Percentiles rank a stretch among this genome's conserved stretches.
Conservation (phyloP, 2,329 filamentous ascomycete genomes). For the Penicillium sp. region DNA sequence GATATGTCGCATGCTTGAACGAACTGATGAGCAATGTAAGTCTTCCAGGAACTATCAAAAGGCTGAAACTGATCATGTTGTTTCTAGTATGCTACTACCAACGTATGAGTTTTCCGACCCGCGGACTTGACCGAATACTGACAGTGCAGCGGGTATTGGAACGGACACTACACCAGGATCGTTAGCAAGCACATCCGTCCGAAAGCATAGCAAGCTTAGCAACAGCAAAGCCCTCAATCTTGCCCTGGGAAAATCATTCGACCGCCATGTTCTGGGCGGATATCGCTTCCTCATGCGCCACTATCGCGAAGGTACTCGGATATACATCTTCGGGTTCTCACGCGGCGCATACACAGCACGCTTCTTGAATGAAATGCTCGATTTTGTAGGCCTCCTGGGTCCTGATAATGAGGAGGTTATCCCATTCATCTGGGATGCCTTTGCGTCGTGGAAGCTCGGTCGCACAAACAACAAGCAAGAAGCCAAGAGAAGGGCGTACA, state of each 20-base stretch:
- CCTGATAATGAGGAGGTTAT: constrained; percentile 83
- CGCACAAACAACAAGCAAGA: constrained; percentile 5
- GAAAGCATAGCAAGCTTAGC: constrained; percentile 14
- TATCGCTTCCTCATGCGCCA: constrained; percentile 75
- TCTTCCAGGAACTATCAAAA: background rate
- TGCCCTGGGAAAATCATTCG: constrained; percentile 73
- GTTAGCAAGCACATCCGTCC: constrained; percentile 14
- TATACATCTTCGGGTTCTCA: constrained; percentile 72
- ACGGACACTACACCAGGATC: constrained; percentile 35
- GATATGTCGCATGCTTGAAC: constrained; percentile 43
- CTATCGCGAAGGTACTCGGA: constrained; percentile 57
- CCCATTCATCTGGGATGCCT: constrained; percentile 69
- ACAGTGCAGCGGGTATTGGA: constrained; percentile 33
- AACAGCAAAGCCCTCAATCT: constrained; percentile 53
- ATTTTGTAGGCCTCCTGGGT: constrained; percentile 73
- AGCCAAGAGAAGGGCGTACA: constrained; percentile 55
- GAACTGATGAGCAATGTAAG: constrained; percentile 29
- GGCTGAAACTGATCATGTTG: background rate
- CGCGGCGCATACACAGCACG: constrained; percentile 70
- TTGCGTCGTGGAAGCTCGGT: constrained; percentile 28
- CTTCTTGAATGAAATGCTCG: constrained; percentile 77
- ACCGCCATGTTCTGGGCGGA: constrained; percentile 75
- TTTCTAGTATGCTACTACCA: constrained; percentile 32
- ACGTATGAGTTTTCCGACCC: constrained; percentile 8
- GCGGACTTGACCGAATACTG: background rate